Conservation (phyloP, 2,329 filamentous ascomycete species). For the Beauveria rudraprayagi region DNA sequence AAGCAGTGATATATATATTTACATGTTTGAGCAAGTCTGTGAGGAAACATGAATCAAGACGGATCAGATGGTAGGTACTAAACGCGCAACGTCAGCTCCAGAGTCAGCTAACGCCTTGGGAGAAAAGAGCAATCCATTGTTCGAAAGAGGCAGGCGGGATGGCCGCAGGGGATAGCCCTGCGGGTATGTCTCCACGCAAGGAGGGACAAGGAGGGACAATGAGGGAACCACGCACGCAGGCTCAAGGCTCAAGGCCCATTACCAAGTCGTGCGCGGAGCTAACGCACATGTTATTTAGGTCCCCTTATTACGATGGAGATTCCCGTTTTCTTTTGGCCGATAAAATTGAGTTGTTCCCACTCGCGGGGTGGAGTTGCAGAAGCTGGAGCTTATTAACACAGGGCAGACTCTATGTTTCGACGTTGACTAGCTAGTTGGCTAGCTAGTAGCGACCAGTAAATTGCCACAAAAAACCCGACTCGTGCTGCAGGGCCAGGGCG, state of each 20-base stretch:
- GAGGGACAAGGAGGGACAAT: not conserved
- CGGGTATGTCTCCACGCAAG: not conserved
- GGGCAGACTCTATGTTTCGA: not conserved
- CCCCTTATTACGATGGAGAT: not conserved
- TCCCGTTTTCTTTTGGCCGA: not conserved
- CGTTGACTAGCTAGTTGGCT: not conserved
- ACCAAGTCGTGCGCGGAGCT: not conserved
- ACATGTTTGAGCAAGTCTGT: not conserved
- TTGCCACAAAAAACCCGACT: not conserved
- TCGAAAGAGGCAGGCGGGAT: slow-evolving; percentile 6
- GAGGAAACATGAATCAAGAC: not conserved
- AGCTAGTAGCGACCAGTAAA: not conserved
- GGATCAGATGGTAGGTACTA: not conserved
- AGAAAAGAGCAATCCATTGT: not conserved
- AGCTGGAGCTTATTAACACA: not conserved
- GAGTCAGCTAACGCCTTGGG: not conserved
- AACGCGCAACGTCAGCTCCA: not conserved
- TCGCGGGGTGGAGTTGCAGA: not conserved
- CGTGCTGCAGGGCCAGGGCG: not conserved
- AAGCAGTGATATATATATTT: not conserved
- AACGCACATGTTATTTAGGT: not conserved
- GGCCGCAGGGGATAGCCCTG: not conserved
- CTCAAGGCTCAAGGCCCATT: not conserved
- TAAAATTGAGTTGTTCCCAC: not conserved
- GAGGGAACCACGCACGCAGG: not conserved